Conservation (phyloP, 2,329 filamentous ascomycete species). For the Claviceps quebecensis region DNA sequence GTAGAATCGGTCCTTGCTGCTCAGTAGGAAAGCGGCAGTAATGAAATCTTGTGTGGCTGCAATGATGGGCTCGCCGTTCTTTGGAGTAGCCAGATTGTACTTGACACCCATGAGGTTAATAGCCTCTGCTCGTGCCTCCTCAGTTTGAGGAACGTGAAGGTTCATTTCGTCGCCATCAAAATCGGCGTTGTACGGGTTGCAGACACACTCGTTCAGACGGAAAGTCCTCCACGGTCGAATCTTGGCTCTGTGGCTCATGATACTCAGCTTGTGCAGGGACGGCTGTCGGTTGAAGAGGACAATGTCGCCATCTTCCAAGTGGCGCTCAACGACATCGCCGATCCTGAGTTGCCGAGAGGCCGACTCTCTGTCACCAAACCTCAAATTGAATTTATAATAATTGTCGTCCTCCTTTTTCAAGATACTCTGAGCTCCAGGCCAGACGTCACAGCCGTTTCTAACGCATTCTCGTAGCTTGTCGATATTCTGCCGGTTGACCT, state of each 20-base stretch:
- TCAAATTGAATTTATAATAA: slow-evolving; percentile 21
- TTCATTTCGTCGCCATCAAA: slow-evolving; percentile 99
- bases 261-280: slow-evolving; percentile 95
- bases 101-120: slow-evolving; percentile 97
- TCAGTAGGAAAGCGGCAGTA: slow-evolving; percentile 81
- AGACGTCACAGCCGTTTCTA: slow-evolving; percentile 58
- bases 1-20: slow-evolving; percentile 85
- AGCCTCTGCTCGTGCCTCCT: slow-evolving; percentile 89
- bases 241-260: slow-evolving; percentile 89
- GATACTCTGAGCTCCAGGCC: slow-evolving; percentile 80
- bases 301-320: slow-evolving; percentile 88
- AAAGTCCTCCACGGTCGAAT: slow-evolving; percentile 92
- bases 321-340: slow-evolving; percentile 85
- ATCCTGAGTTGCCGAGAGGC: slow-evolving; percentile 62
- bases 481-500: slow-evolving; percentile 73
- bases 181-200: slow-evolving; percentile 95
- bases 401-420: slow-evolving; percentile 54
- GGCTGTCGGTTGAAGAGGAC: slow-evolving; percentile 97
- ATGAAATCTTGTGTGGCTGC: slow-evolving; percentile 99
- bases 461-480: slow-evolving; percentile 65
- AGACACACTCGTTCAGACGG: slow-evolving; percentile 94
- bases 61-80: slow-evolving; percentile 96
- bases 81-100: slow-evolving; percentile 87
- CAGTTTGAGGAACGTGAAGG: slow-evolving; percentile 90
- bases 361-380: slow-evolving; percentile 11